phyloP scores from a whole-genome alignment of 129 eudicot species.

The Flaveria bidentis region DNA sequence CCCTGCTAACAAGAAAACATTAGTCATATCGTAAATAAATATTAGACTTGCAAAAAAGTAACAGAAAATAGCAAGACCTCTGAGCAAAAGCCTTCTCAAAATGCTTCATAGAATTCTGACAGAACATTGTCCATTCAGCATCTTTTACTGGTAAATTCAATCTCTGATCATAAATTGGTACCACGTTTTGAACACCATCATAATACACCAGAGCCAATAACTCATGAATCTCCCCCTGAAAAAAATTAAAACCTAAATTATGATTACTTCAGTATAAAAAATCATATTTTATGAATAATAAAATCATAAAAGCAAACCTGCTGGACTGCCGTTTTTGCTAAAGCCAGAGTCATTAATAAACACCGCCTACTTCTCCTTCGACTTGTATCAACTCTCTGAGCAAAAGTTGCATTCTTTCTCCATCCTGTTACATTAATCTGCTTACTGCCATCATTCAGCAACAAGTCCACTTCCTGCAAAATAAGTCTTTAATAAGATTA shows the following conservation, averaged over 20 bases:
- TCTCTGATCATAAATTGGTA: slow-evolving; percentile 91
- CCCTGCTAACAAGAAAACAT: slow-evolving; percentile 49
- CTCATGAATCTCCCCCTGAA: slow-evolving; percentile 97
- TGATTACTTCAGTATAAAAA: background rate
- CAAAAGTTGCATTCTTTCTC: slow-evolving; percentile 73
- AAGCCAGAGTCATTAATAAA: slow-evolving; percentile 88
- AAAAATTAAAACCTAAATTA: slow-evolving; percentile 25
- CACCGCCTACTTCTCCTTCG: slow-evolving; percentile 96
- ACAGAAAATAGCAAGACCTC: slow-evolving; percentile 49
- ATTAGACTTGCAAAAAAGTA: background rate
- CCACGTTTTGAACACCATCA: slow-evolving; percentile 94
- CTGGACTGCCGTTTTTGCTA: slow-evolving; percentile 72
- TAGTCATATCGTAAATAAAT: slow-evolving; percentile 13
- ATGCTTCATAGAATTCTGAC: slow-evolving; percentile 89
- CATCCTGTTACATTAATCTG: slow-evolving; percentile 83
- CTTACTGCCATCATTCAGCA: slow-evolving; percentile 97
- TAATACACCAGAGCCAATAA: slow-evolving; percentile 89
- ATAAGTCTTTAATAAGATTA: slow-evolving; percentile 3
- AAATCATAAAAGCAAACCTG: slow-evolving; percentile 51
- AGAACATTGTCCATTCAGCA: slow-evolving; percentile 78
- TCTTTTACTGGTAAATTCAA: slow-evolving; percentile 66
- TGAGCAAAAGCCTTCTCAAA: slow-evolving; percentile 84
- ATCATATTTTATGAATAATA: slow-evolving; percentile 3
- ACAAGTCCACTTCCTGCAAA: slow-evolving; percentile 91
- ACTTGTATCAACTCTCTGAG: slow-evolving; percentile 88